Base-by-base conservation (phyloP, 1,139 yeast species). In the Pichia sp. region DNA sequence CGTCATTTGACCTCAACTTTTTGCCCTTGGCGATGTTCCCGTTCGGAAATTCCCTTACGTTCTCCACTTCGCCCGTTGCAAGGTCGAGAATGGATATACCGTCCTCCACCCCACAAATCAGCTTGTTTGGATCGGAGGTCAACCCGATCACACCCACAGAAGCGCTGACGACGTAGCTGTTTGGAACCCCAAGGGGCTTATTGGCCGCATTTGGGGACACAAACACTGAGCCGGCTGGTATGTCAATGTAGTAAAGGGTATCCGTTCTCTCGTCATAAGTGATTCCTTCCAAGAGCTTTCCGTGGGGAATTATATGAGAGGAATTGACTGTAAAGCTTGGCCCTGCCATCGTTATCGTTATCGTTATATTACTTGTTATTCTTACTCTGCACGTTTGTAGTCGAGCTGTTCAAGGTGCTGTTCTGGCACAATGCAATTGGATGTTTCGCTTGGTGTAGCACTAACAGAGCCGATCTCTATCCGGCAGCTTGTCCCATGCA, bases 231-330 rank as follows among this genome's bases (percentile, higher is more conserved):
- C 83, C 89, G 29, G 69, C 71, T 52, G 77, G 78, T 60, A 86
- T 84, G 64, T 87, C 93, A 2, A 85, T 82, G 91, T 93, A 87
- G 46, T 83, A 67, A 24, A 86, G 69, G 0, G 85, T 72, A 63
- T 82, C 75, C 63, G 81, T 82, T 49, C 77, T 71, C 2, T 76
- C 75, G 61, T 84, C 81, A 67, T 83, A 85, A 2, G 87, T 80
- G 60, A 84, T 71, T 4, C 93, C 92, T 67, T 87, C 95, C 6
- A 84, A 72, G 10, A 86, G 71, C 51, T 85, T 65, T 46, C 84
- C 77, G 53, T 76, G 75, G 10, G 72, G 66, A 14, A 75, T 72
- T 43, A 77, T 67, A 49, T 77, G 71, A 17, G 77, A 71, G 17
- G 33, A 41, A 2, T 46, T 34, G 12, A 55, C 55, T 34, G 27